Base-by-base conservation (phyloP, 768 basidiomycete genomes). In the Naganishia friedmannii region DNA sequence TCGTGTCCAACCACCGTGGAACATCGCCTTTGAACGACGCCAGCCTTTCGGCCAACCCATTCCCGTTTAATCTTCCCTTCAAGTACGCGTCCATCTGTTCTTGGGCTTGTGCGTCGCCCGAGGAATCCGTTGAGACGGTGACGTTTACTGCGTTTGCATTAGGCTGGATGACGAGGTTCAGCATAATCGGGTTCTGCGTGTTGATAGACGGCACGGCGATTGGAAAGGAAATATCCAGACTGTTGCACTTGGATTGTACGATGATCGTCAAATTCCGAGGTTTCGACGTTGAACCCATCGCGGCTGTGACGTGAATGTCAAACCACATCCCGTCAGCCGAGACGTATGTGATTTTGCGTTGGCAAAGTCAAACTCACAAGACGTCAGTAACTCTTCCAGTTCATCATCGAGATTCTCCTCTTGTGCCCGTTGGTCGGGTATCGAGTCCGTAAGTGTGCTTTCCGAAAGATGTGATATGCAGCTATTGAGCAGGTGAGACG, bases 321-420 rank as follows among this genome's bases (percentile, higher is more conserved):
- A 28, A 29, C n/a, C 34, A 17, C 21, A 26, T 15, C n/a, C 23
- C 23, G 17, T 39, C 28, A 63, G 37, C 26, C 23, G 21, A n/a
- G 34, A 1, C n/a, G 6, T 12, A 23, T 6, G 23, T 29, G 12
- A 7, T 12, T 7, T 3, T 51, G 23, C 23, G 7, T 8, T 4
- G 1, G 6, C 48, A 21, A 51, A 12, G 12, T 15, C 45, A 6
- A 7, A 26, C 48, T 51, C 23, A 51, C 48, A 28, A 29, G 37
- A 23, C 28, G 60, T 29, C 17, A 63, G 46, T 21, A 63, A 26
- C 23, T 17, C 12, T 23, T 63, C 39, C 42, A 63, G 39, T 29
- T 63, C 60, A 26, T 63, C 60, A 23, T 63, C 60, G 23, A 63
- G 37, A 29, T 42, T 63, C 26, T 63, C 39, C 23, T 6, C 39